Evolutionary conservation across 1,284 basidiomycete species (phyloP), one percentile per base, ranked within the genome.

Genomic region (Cutaneotrichosporon sp.): DNA sequence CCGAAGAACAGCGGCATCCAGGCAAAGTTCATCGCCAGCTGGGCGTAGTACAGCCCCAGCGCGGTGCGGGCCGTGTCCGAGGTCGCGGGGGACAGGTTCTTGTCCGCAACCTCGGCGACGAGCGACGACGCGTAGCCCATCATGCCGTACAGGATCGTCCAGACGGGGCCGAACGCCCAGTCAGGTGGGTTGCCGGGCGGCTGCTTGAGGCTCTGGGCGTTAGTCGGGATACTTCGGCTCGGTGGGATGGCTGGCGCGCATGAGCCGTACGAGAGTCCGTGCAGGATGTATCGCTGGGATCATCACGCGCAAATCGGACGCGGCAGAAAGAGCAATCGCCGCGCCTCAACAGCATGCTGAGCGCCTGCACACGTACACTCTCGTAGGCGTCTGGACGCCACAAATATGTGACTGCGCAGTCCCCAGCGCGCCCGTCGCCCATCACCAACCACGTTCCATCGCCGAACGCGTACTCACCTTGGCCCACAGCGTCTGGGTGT

Each of bases 71-170:
- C 44, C n/a, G 26, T 25, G 7, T 37, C 39, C n/a, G 22, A 25
- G 16, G 39, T 27, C 33, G 31, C 31, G 3, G 49, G 43, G 14
- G 34, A 27, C 29, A 44, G 27, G 33, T 37, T 47, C 33, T 38
- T 42, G 63, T 86, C 84, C 54, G 83, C 74, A 0, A 79, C 75
- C 57, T 79, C 77, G 41, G 81, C 81, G 5, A 82, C 79, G 24
- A 88, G 67, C 71, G 88, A 83, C 5, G 84, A 85, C 2, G 85
- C 84, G 65, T 82, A 86, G 41, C 87, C 86, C 83, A 87, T 86
- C 16, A 79, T 49, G 24, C 80, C 80, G 61, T 67, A 68, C 20
- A 68, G 63, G 35, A 65, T 50, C 42, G 68, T 66, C 67, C 64
- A 69, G 50, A 65, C 54, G 25, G 54, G 54, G 7, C 54, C 54